These are phyloP conservation scores for Knoxdaviesia proteae DNA, from an alignment of 2,329 filamentous ascomycete genomes.

Conservation along the genomic window DNA sequence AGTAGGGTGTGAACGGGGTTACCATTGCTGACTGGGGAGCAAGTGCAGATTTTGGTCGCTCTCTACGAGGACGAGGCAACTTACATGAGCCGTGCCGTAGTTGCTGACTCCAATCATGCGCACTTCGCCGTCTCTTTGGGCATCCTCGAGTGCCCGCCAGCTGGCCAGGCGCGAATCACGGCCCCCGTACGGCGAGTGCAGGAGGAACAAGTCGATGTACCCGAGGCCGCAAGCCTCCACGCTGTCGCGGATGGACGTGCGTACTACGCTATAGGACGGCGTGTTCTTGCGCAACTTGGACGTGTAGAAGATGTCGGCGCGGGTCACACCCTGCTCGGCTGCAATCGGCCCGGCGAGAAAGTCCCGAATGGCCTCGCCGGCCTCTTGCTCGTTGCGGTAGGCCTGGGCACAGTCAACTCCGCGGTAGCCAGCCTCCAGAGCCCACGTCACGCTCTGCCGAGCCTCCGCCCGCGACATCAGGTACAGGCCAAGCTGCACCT, in stretches of 20 bases:
- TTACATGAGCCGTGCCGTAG: slow-evolving; percentile 52
- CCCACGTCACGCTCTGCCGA: slow-evolving; percentile 32
- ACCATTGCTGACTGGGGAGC: no score
- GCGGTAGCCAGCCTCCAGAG: slow-evolving; percentile 30
- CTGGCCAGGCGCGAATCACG: slow-evolving; percentile 44
- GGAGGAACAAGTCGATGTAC: slow-evolving; percentile 60
- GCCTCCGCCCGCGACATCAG: slow-evolving; percentile 44
- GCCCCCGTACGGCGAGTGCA: slow-evolving; percentile 64
- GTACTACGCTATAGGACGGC: slow-evolving; percentile 44
- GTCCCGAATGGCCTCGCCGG: slow-evolving; percentile 40
- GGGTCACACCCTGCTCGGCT: slow-evolving; percentile 21
- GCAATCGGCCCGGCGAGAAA: slow-evolving; percentile 20
- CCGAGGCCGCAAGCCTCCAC: slow-evolving; percentile 45
- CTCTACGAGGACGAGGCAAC: slow-evolving; percentile 9
- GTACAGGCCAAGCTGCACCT: slow-evolving; percentile 56
- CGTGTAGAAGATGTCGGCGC: slow-evolving; percentile 60
- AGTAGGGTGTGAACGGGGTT: no score
- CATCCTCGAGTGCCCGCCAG: slow-evolving; percentile 61
- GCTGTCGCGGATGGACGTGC: slow-evolving; percentile 42
- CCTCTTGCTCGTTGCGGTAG: slow-evolving; percentile 49
- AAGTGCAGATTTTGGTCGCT: neutral
- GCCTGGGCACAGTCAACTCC: slow-evolving; percentile 32
- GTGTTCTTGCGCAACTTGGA: slow-evolving; percentile 52
- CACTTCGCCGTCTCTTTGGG: slow-evolving; percentile 49
- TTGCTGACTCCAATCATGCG: slow-evolving; percentile 58